phyloP scores from a whole-genome alignment of 768 basidiomycete species.

The Daedaleopsis sinensis region DNA sequence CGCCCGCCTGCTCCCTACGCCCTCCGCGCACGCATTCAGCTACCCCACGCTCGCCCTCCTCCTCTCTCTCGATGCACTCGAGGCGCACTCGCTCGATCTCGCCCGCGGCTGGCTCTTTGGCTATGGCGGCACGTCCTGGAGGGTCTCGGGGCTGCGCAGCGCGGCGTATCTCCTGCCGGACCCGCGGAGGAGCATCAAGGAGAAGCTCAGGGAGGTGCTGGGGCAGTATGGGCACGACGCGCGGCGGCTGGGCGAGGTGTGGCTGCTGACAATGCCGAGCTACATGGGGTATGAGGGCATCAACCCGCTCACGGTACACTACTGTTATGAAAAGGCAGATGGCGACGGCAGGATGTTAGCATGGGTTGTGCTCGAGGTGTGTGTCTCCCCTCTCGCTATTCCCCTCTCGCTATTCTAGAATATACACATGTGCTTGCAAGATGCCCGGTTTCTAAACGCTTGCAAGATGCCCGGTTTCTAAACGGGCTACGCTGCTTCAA shows the following conservation, averaged over 20 bases:
- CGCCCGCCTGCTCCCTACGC: slow-evolving; percentile 49
- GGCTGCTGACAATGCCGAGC: slow-evolving; percentile 78
- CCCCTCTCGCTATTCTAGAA: no score
- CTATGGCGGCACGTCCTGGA: slow-evolving; percentile 48
- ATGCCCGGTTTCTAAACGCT: no score
- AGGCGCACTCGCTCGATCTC: slow-evolving; percentile 48
- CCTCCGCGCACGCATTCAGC: slow-evolving; percentile 55
- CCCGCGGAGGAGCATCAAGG: slow-evolving; percentile 33
- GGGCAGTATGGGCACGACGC: slow-evolving; percentile 29
- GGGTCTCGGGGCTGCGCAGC: slow-evolving; percentile 51
- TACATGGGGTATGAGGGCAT: slow-evolving; percentile 69
- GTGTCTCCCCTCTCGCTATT: slow-evolving; percentile 14
- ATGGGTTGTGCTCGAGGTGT: slow-evolving; percentile 60
- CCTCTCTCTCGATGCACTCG: slow-evolving; percentile 58
- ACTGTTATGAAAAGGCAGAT: slow-evolving; percentile 47
- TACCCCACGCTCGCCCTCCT: slow-evolving; percentile 61
- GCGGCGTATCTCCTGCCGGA: slow-evolving; percentile 30
- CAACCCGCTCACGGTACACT: slow-evolving; percentile 73
- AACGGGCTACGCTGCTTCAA: no score
- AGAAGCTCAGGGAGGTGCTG: slow-evolving; percentile 45
- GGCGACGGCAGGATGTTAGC: slow-evolving; percentile 33
- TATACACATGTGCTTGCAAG: no score
- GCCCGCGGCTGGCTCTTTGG: slow-evolving; percentile 54
- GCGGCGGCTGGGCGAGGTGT: slow-evolving; percentile 43
- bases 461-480: no score